Conservation (phyloP, 768 basidiomycete species). For the Leccinum rimulosum region DNA sequence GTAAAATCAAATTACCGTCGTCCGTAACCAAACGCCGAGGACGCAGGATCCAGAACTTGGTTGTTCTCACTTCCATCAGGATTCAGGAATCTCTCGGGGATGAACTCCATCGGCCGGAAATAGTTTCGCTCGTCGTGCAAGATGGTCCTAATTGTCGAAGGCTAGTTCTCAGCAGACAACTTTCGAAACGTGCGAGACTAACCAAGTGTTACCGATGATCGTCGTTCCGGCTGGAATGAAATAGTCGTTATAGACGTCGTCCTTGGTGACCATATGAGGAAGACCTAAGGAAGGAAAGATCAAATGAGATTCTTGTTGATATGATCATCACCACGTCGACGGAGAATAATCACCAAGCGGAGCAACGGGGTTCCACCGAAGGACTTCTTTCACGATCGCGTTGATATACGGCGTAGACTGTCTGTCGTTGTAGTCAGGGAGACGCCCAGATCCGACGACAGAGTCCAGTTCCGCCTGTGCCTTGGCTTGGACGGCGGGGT, state of each 20-base stretch:
- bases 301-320: slow-evolving; percentile 9
- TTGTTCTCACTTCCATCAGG: slow-evolving; percentile 37
- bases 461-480: slow-evolving; percentile 29
- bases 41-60: slow-evolving; percentile 29
- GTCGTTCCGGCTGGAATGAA: slow-evolving; percentile 41
- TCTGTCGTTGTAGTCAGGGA: slow-evolving; percentile 32
- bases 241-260: slow-evolving; percentile 31
- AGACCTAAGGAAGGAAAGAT: slow-evolving; percentile 19
- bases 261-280: slow-evolving; percentile 33
- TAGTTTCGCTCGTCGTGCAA: slow-evolving; percentile 38
- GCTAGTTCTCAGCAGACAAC: slow-evolving; percentile 4
- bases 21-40: slow-evolving; percentile 37
- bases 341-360: slow-evolving; percentile 29
- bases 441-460: slow-evolving; percentile 27
- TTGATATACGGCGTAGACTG: slow-evolving; percentile 25
- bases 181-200: background rate
- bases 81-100: slow-evolving; percentile 39
- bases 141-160: slow-evolving; percentile 31
- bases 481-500: slow-evolving; percentile 29
- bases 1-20: slow-evolving; percentile 22
- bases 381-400: slow-evolving; percentile 31
- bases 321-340: background rate
- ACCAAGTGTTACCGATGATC: slow-evolving; percentile 62
- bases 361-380: slow-evolving; percentile 34
- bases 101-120: slow-evolving; percentile 33